Conservation (phyloP, 2,329 filamentous ascomycete genomes). For the Zalaria sp. region DNA sequence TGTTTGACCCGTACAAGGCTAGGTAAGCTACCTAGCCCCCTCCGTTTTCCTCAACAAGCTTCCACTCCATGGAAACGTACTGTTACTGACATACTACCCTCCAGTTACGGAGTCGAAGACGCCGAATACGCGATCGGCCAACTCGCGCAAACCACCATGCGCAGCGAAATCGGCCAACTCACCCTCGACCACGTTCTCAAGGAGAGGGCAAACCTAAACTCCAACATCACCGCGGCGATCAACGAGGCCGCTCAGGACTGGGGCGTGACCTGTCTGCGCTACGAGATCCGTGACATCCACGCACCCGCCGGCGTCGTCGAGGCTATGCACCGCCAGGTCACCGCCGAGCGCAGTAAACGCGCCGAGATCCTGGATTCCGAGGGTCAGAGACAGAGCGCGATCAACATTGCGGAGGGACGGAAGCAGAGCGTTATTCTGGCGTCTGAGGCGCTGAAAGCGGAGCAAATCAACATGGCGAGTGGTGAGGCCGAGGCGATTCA, state of each 20-base stretch:
- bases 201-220: constrained; percentile 89
- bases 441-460: constrained; percentile 76
- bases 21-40: constrained; percentile 41
- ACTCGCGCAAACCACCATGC: constrained; percentile 96
- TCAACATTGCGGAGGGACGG: constrained; percentile 95
- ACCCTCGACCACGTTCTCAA: constrained; percentile 95
- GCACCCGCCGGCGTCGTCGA: constrained; percentile 85
- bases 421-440: constrained; percentile 96
- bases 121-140: constrained; percentile 98
- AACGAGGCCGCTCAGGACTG: constrained; percentile 95
- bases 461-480: constrained; percentile 83
- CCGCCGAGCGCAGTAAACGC: constrained; percentile 90
- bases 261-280: constrained; percentile 90
- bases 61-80: too few relatives aligned
- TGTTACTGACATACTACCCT: background rate
- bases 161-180: constrained; percentile 92
- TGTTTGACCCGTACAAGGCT: constrained; percentile 97
- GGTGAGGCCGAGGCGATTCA: constrained; percentile 92
- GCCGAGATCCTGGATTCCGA: constrained; percentile 96
- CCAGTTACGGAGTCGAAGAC: constrained; percentile 91
- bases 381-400: constrained; percentile 90
- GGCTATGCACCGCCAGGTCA: constrained; percentile 97
- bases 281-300: constrained; percentile 97
- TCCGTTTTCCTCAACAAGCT: too few relatives aligned
- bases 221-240: constrained; percentile 96